Evolutionary conservation across 2,329 filamentous ascomycete species (phyloP).

Genomic region (Cladophialophora immunda): DNA sequence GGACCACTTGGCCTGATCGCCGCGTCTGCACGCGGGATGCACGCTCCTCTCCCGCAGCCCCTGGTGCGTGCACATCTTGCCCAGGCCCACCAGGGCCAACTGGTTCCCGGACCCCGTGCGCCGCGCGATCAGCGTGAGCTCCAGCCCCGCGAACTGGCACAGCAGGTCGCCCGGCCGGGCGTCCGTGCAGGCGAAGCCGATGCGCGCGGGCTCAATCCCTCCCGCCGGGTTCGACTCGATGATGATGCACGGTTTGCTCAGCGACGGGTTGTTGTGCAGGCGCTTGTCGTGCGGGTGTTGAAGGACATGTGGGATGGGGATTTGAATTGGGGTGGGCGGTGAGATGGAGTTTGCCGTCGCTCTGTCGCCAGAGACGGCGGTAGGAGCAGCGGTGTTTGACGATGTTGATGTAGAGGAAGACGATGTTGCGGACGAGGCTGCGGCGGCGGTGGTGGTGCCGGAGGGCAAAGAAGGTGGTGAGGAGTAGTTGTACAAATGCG

Average conservation of each 20-base stretch:
- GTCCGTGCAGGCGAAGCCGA: slow-evolving; percentile 39
- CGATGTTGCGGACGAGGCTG: background rate
- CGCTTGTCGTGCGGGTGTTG: slow-evolving; percentile 35
- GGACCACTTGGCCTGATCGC: slow-evolving; percentile 14
- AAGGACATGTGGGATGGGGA: slow-evolving; percentile 29
- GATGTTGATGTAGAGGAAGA: background rate
- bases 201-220: slow-evolving; percentile 28
- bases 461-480: background rate
- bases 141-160: slow-evolving; percentile 35
- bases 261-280: slow-evolving; percentile 18
- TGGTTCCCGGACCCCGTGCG: slow-evolving; percentile 19
- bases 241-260: slow-evolving; percentile 33
- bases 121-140: slow-evolving; percentile 35
- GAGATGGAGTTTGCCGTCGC: background rate
- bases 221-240: slow-evolving; percentile 30
- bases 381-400: background rate
- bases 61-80: slow-evolving; percentile 33
- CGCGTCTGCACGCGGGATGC: slow-evolving; percentile 28
- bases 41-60: slow-evolving; percentile 24
- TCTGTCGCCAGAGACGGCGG: background rate
- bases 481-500: slow-evolving; percentile 35
- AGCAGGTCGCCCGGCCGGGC: slow-evolving; percentile 34
- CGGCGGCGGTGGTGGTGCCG: too few species aligned
- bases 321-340: background rate
- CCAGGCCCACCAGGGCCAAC: slow-evolving; percentile 33